phyloP scores from a whole-genome alignment of 371 early-diverging fungal genomes.

The Actinomortierella wolfii region DNA sequence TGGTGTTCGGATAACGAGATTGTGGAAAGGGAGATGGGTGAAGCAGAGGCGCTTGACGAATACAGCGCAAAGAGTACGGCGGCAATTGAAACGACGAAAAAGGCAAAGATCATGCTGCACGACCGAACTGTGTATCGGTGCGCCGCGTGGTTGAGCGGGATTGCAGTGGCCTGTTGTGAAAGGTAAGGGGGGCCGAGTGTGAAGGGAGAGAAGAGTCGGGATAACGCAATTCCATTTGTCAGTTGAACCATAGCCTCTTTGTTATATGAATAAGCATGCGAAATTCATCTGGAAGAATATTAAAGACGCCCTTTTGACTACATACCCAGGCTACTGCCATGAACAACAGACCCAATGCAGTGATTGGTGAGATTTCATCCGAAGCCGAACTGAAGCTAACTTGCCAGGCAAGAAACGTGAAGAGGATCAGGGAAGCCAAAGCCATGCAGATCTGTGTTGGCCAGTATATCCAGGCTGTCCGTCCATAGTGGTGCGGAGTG shows the following conservation, averaged over 20 bases:
- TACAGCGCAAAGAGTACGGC: constrained; percentile 1
- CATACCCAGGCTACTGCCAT: constrained; percentile 29
- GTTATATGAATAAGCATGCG: background rate
- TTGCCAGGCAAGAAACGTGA: constrained; percentile 1
- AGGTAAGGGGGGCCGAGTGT: background rate
- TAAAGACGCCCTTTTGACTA: no score
- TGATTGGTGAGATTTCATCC: background rate
- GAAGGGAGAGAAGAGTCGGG: no score
- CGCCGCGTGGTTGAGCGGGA: constrained; percentile 27
- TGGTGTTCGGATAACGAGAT: background rate
- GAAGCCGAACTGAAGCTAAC: background rate
- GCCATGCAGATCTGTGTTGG: constrained; percentile 17
- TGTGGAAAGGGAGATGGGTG: background rate
- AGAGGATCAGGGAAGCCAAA: constrained; percentile 3
- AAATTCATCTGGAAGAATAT: no score
- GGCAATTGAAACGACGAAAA: constrained; percentile 15
- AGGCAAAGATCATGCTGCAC: constrained; percentile 14
- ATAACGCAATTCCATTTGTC: background rate
- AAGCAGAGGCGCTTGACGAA: constrained; percentile 4
- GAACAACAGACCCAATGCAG: constrained; percentile 2
- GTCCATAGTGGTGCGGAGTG: constrained; percentile 32
- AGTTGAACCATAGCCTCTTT: background rate
- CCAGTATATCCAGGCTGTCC: constrained; percentile 42
- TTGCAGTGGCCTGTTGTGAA: constrained; percentile 9
- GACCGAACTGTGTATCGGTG: constrained; percentile 39